phyloP scores from a whole-genome alignment of 1,139 yeast genomes.

The Lodderomyces beijingensis region DNA sequence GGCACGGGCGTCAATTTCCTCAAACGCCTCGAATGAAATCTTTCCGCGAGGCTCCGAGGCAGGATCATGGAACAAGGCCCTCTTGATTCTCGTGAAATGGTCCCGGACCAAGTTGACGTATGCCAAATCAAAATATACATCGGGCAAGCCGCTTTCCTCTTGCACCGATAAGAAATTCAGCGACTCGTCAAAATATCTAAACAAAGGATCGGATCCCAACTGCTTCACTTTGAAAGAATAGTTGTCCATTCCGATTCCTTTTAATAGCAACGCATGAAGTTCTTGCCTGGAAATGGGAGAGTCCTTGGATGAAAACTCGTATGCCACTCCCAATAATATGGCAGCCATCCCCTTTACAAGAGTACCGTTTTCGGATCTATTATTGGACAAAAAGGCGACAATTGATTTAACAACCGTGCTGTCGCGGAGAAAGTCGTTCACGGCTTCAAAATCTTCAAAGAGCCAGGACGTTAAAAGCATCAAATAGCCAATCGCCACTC shows the following conservation, averaged over 20 bases:
- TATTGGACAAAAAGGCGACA: constrained; percentile 61
- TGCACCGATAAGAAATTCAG: constrained; percentile 23
- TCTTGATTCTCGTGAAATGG: constrained; percentile 62
- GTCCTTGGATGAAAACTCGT: constrained; percentile 70
- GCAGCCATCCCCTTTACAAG: constrained; percentile 75
- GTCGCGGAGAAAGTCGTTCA: constrained; percentile 71
- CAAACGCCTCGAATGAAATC: constrained; percentile 68
- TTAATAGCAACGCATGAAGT: constrained; percentile 58
- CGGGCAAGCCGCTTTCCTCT: constrained; percentile 85
- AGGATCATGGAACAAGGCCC: constrained; percentile 75
- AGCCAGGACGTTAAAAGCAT: constrained; percentile 75
- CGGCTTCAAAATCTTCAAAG: constrained; percentile 73
- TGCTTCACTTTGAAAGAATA: constrained; percentile 71
- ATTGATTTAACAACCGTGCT: constrained; percentile 62
- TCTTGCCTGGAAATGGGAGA: constrained; percentile 70
- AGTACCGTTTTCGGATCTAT: constrained; percentile 52
- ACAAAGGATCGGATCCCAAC: constrained; percentile 55
- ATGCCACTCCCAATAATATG: constrained; percentile 68
- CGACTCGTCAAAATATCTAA: constrained; percentile 48
- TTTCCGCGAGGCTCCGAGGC: constrained; percentile 61
- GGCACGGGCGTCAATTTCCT: constrained; percentile 49
- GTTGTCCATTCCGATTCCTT: constrained; percentile 77
- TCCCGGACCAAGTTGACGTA: constrained; percentile 69
- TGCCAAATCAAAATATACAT: constrained; percentile 63
- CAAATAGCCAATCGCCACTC: constrained; percentile 75